A percentile compares a stretch with the other conserved stretches of the same genome.
phyloP scores from a whole-genome alignment of 2,329 filamentous ascomycete genomes.

The Phialophora tarda region DNA sequence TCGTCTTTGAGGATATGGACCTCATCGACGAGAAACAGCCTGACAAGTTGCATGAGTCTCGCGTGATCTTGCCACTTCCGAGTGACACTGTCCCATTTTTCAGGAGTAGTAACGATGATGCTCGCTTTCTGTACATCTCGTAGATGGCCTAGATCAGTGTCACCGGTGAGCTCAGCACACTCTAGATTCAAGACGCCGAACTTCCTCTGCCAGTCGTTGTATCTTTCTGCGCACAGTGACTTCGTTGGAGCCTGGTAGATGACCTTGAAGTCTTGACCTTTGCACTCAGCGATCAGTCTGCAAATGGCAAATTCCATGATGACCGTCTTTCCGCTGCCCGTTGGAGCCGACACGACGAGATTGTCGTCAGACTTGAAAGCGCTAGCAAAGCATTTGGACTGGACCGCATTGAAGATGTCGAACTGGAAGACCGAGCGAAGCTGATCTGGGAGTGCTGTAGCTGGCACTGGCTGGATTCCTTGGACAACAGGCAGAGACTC shows the following conservation, averaged over 20 bases:
- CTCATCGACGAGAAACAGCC: constrained; percentile 83
- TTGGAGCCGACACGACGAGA: constrained; percentile 79
- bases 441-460: constrained; percentile 69
- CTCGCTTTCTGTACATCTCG: constrained; percentile 72
- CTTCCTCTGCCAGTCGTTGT: constrained; percentile 77
- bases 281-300: constrained; percentile 64
- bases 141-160: constrained; percentile 72
- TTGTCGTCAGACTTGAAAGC: constrained; percentile 75
- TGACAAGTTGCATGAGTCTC: constrained; percentile 74
- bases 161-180: constrained; percentile 80
- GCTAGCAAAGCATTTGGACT: constrained; percentile 75
- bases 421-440: constrained; percentile 74
- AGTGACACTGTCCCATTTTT: constrained; percentile 91
- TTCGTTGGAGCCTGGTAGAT: constrained; percentile 87
- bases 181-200: constrained; percentile 70
- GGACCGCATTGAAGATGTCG: constrained; percentile 77
- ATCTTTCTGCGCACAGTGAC: constrained; percentile 76
- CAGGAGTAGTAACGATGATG: constrained; percentile 85
- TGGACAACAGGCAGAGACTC: constrained; percentile 53
- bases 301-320: constrained; percentile 83
- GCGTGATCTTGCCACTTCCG: constrained; percentile 83
- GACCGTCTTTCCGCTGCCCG: constrained; percentile 83
- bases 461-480: constrained; percentile 66
- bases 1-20: constrained; percentile 83
- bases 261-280: constrained; percentile 72